Percentiles rank a stretch among this genome's conserved stretches.
Evolutionary conservation across 495 filamentous ascomycete genomes (phyloP).

Genomic region (Xylaria nigripes): DNA sequence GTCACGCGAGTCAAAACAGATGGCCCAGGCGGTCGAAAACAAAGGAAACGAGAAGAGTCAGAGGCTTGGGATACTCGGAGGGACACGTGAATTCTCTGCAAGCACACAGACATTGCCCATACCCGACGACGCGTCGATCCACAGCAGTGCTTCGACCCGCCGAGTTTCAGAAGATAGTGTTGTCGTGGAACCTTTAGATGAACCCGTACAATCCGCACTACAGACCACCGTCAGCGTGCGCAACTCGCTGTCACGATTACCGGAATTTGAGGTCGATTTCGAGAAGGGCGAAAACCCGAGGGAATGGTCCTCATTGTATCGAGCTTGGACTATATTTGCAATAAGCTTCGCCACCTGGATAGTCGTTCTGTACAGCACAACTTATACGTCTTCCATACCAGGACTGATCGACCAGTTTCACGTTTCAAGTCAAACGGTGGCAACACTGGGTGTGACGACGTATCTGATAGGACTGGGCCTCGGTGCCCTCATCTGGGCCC

Average conservation of each 20-base stretch:
- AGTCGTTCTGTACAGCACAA: slow-evolving; percentile 79
- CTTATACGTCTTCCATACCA: slow-evolving; percentile 62
- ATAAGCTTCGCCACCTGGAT: slow-evolving; percentile 68
- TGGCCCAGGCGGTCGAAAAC: too few species aligned
- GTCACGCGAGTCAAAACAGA: too few species aligned
- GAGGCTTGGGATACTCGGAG: too few species aligned
- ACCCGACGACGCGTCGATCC: too few species aligned
- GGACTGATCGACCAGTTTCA: slow-evolving; percentile 61
- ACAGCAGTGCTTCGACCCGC: too few species aligned
- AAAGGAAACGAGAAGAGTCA: too few species aligned
- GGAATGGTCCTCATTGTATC: slow-evolving; percentile 67
- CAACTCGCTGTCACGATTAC: slow-evolving; percentile 52
- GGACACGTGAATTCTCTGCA: too few species aligned
- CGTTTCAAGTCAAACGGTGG: slow-evolving; percentile 44
- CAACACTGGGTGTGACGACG: slow-evolving; percentile 69
- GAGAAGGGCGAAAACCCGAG: slow-evolving; percentile 61
- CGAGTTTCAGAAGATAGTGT: background rate
- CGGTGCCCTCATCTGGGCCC: slow-evolving; percentile 64
- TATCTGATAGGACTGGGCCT: slow-evolving; percentile 68
- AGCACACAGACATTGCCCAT: too few species aligned
- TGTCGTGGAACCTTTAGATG: background rate
- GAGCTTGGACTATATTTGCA: slow-evolving; percentile 50
- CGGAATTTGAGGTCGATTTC: slow-evolving; percentile 71
- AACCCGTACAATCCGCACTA: too few species aligned
- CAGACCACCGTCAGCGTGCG: slow-evolving; percentile 43